A percentile compares a stretch with the other conserved stretches of the same genome.
These are phyloP conservation scores for Rhizopogon vinicolor DNA, from an alignment of 768 basidiomycete species.

Conservation along the genomic window DNA sequence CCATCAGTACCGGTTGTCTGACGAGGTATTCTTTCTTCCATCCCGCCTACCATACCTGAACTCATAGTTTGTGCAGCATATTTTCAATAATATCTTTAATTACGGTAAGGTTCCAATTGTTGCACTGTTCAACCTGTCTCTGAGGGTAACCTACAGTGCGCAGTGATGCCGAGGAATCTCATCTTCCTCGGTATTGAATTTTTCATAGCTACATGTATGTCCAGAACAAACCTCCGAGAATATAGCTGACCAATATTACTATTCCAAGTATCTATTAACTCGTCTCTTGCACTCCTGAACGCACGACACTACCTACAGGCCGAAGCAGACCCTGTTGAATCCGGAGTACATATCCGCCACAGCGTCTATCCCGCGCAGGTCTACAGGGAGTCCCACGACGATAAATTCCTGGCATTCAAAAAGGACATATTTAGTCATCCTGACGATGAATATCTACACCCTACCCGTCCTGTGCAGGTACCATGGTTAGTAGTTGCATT, in stretches of 20 bases:
- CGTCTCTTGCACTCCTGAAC: background rate
- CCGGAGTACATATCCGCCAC: background rate
- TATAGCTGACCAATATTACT: background rate
- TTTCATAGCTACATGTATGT: background rate
- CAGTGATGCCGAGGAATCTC: conserved; percentile 1
- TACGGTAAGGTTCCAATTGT: background rate
- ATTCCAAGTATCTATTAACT: background rate
- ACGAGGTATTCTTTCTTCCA: background rate
- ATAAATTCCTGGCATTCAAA: too few species aligned
- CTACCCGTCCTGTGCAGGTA: background rate
- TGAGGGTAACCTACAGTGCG: background rate
- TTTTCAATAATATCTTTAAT: background rate
- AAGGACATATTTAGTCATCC: too few species aligned
- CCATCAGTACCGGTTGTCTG: background rate
- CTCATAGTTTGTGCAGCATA: background rate
- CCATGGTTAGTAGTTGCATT: background rate
- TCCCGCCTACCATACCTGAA: too few species aligned
- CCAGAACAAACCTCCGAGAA: background rate
- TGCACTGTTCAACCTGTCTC: background rate
- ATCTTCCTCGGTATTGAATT: conserved; percentile 3
- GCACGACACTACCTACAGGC: background rate
- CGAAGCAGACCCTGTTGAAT: too few species aligned
- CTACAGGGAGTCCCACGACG: too few species aligned
- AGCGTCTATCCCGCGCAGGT: too few species aligned
- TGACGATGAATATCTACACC: background rate